Conservation (phyloP, 495 filamentous ascomycete genomes). For the Xylaria sp. region DNA sequence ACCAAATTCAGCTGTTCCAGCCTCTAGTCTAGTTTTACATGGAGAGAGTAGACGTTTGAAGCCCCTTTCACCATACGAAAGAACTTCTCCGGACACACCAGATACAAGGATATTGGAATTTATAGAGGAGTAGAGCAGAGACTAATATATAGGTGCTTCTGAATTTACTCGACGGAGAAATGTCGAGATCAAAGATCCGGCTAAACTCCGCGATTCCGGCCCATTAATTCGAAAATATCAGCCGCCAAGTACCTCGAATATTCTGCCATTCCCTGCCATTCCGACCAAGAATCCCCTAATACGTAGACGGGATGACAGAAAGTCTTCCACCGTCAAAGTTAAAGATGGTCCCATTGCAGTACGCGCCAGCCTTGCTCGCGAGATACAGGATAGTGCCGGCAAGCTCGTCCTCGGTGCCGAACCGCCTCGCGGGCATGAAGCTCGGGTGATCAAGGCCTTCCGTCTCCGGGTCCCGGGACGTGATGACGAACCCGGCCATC, state of each 20-base stretch:
- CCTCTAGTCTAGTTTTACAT: too few species aligned
- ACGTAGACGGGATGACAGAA: conserved; percentile 50
- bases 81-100: too few species aligned
- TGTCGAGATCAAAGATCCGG: background rate
- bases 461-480: conserved; percentile 50
- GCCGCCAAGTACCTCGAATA: conserved; percentile 6
- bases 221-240: background rate
- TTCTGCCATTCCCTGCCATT: background rate
- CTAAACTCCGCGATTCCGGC: background rate
- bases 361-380: conserved; percentile 62
- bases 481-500: conserved; percentile 52
- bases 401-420: conserved; percentile 65
- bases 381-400: conserved; percentile 55
- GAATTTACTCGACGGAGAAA: background rate
- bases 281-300: conserved; percentile 35
- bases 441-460: conserved; percentile 35
- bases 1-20: too few species aligned
- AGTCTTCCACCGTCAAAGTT: conserved; percentile 64
- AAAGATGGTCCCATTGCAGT: conserved; percentile 62
- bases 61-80: too few species aligned
- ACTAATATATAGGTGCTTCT: background rate
- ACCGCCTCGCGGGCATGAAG: conserved; percentile 59
- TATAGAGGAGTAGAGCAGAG: background rate
- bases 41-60: too few species aligned
- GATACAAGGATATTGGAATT: too few species aligned